Conservation (phyloP, 1,284 basidiomycete species). For the Rhodofomes roseus region DNA sequence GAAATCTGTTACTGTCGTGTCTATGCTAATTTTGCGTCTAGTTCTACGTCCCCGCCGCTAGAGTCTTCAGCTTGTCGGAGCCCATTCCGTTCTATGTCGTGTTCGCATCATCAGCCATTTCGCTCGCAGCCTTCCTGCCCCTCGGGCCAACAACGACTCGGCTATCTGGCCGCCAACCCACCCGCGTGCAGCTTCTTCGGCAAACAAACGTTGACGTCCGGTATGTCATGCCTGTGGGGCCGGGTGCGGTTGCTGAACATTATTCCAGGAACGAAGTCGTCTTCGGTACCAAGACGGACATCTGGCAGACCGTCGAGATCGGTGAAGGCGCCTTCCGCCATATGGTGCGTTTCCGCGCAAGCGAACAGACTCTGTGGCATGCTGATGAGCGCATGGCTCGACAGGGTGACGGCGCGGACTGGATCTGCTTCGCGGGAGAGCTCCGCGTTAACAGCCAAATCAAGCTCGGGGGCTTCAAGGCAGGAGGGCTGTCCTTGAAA, state of each 20-base stretch:
- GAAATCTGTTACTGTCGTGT: not conserved
- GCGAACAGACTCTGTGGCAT: not conserved
- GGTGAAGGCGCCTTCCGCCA: conserved; percentile 60
- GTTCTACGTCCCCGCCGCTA: conserved; percentile 53
- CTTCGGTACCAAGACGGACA: conserved; percentile 54
- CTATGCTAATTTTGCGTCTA: conserved; percentile 13
- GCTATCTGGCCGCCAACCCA: conserved; percentile 39
- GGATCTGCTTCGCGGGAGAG: conserved; percentile 59
- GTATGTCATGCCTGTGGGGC: conserved; percentile 32
- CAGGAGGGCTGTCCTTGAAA: conserved; percentile 63
- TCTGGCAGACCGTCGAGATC: conserved; percentile 62
- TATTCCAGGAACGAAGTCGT: conserved; percentile 21
- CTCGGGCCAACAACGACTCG: conserved; percentile 44
- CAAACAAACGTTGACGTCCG: conserved; percentile 65
- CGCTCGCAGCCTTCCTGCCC: conserved; percentile 59
- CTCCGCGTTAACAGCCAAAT: conserved; percentile 46
- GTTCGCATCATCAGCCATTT: conserved; percentile 48
- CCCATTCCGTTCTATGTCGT: conserved; percentile 65
- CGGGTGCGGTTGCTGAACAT: not conserved
- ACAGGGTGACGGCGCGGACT: conserved; percentile 57
- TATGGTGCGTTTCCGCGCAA: conserved; percentile 36
- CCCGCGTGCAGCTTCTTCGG: conserved; percentile 58
- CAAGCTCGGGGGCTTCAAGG: conserved; percentile 57
- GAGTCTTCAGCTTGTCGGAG: conserved; percentile 53
- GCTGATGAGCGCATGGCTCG: not conserved